Evolutionary conservation across 148 eudicot genomes (phyloP), one percentile per base, ranked within the genome.

Genomic region (Rhododendron molle): DNA sequence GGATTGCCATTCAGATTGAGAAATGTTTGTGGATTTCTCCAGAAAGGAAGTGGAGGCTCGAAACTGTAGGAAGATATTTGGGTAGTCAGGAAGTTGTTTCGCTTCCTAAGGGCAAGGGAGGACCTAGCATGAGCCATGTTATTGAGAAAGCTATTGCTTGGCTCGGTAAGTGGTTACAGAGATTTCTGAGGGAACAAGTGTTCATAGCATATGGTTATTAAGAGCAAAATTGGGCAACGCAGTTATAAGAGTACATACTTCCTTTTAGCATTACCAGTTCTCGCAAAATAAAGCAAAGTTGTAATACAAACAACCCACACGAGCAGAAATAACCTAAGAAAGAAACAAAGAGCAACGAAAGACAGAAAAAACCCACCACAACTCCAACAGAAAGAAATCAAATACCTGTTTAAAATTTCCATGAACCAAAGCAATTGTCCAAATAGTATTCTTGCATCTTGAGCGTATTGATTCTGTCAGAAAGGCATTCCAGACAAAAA

Each of bases 401-500:
- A 81, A 32, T 88, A 95, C 99, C 93, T 97, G 99, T 92, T 94
- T 95, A 89, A 95, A 94, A 88, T 94, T 84, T 49, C 96, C 96
- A 87, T 94, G 95, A 86, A 92, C 93, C 86, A 94, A 85, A 56
- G 96, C 89, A 88, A 94, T 89, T 65, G 93, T 92, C 96, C 96
- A 94, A 44, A 92, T 92, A 77, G 93, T 91, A 88, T 92, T 92
- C 50, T 81, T 92, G 92, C 93, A 94, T 87, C 94, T 89, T 80
- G 92, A 89, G 76, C 96, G 92, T 50, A 94, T 92, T 34, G 88
- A 85, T 73, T 89, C 90, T 44, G 96, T 94, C 73, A 94, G 90
- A 93, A 92, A 97, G 83, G 98, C 91, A 90, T 97, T 97, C 99
- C 99, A 95, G 69, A 97, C 98, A 88, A 97, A 97, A 74, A 94